Evolutionary conservation across 306 rosid species (phyloP), one percentile per base, ranked within the genome.

Genomic region (Trifolium dubium): DNA sequence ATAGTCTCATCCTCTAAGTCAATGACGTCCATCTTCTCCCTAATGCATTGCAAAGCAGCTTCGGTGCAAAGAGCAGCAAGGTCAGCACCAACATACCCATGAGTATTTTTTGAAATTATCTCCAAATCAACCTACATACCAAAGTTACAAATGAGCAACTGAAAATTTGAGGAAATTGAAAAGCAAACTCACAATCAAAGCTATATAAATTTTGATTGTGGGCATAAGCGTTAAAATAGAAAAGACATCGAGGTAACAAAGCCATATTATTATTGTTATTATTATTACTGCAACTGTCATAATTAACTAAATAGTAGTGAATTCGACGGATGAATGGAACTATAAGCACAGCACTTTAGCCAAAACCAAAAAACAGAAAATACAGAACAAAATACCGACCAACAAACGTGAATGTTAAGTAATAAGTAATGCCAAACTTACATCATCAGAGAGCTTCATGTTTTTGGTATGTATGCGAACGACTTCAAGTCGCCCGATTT

Each of bases 31-130:
- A 88, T 88, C 70, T 88, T 88, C 83, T 88, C 92, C 70, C 92
- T 82, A 64, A 88, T 88, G 83, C 90, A 88, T 64, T 88, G 92
- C 67, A 88, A 63, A 31, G 92, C 88, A 62, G 92, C 92, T 83
- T 88, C 90, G 34, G 89, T 88, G 66, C 92, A 88, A 60, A 88
- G 90, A 67, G 93, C 93, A 54, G 90, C 93, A 73, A 88, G 88
- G 65, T 88, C 90, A 13, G 89, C 89, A 66, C 93, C 93, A 76
- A 88, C 90, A 84, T 88, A 88, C 1, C 92, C 89, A 78, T 88
- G 92, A 0, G 90, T 86, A 51, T 86, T 87, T 68, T 84, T 84
- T 60, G 87, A 35, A 73, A 88, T 88, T 75, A 82, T 82, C 69
- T 80, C 85, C 29, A 86, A 67, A 83, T 88, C 90, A 82, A 88